Evolutionary conservation across 345 rosid species (phyloP), one percentile per base, ranked within the genome.

Genomic region (Trapa incisa): DNA sequence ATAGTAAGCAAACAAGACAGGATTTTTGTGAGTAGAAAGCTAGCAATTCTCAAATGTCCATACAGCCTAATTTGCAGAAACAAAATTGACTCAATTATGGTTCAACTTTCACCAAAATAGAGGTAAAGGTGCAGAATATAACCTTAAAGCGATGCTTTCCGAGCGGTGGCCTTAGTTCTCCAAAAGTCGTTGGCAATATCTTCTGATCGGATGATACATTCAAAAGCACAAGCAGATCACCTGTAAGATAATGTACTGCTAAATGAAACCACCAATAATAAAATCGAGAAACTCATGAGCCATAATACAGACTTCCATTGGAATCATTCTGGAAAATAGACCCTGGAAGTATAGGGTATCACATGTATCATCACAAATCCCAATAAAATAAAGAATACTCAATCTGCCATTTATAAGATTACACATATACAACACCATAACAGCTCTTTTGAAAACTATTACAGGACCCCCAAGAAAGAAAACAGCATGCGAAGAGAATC

Each of bases 61-160:
- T 42, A 41, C 58, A 17, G 35, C 57, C 41, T 47, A 47, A 43
- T 22, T 39, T 39, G 38, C 52, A 61, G 64, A 67, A 33, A 39
- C 32, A 22, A 6, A 48, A 71, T 38, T 66, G n/a, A 66, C 35
- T 50, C n/a, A 3, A 69, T 35, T 56, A 33, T n/a, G 29, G 64
- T 8, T 48, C 47, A 37, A 6, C 47, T 48, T 56, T 29, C 47
- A 38, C 13, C 65, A 50, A 61, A 50, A 48, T 3, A 10, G 67
- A 29, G 32, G 5, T 4, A 39, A 68, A 41, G 67, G 58, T 35
- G 67, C 54, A 47, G 70, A 75, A 43, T 76, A 67, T 60, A 95
- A 97, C 99, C 89, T 95, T 52, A 95, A 79, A 29, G 29, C 99
- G 96, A 79, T 91, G 92, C 78, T 95, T 91, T 75, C 99, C 97